These are phyloP conservation scores for Boletus reticuloceps DNA, from an alignment of 768 basidiomycete species.

Conservation along the genomic window DNA sequence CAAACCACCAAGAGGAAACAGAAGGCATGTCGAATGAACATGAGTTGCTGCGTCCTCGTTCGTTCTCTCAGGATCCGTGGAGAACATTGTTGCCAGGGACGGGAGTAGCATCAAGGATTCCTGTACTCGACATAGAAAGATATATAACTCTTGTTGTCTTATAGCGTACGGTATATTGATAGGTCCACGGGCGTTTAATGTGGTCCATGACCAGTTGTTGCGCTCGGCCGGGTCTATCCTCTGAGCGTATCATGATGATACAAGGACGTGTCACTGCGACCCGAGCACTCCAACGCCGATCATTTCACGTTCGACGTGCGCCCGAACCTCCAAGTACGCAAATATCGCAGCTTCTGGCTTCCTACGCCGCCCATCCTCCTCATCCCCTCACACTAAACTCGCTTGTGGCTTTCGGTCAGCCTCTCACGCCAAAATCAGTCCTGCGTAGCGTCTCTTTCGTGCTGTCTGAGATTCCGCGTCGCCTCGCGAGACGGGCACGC, in stretches of 20 bases:
- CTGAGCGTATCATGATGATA: background rate
- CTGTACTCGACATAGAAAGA: conserved; percentile 23
- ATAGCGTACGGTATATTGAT: conserved; percentile 3
- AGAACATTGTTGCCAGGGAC: background rate
- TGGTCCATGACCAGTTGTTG: too few relatives aligned
- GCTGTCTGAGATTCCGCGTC: conserved; percentile 71
- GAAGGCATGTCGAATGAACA: conserved; percentile 20
- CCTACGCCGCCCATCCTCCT: conserved; percentile 61
- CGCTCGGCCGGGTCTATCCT: background rate
- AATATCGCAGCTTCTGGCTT: conserved; percentile 56
- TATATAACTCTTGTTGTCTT: conserved; percentile 27
- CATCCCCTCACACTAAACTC: conserved; percentile 69
- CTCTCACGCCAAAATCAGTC: conserved; percentile 67
- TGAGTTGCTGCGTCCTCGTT: background rate
- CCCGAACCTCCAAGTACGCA: conserved; percentile 52
- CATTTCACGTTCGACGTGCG: conserved; percentile 35
- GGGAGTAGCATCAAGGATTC: conserved; percentile 9
- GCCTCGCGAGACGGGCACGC: conserved; percentile 71
- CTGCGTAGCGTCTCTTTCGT: conserved; percentile 73
- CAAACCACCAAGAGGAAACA: conserved; percentile 22
- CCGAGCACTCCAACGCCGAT: conserved; percentile 12
- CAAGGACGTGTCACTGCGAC: background rate
- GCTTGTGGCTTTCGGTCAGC: conserved; percentile 72
- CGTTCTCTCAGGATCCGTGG: background rate
- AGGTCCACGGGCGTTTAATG: background rate